A percentile compares a stretch with the other conserved stretches of the same genome.
Conservation (phyloP, 805 yeast genomes). For the Maudiozyma saulgeensis region DNA sequence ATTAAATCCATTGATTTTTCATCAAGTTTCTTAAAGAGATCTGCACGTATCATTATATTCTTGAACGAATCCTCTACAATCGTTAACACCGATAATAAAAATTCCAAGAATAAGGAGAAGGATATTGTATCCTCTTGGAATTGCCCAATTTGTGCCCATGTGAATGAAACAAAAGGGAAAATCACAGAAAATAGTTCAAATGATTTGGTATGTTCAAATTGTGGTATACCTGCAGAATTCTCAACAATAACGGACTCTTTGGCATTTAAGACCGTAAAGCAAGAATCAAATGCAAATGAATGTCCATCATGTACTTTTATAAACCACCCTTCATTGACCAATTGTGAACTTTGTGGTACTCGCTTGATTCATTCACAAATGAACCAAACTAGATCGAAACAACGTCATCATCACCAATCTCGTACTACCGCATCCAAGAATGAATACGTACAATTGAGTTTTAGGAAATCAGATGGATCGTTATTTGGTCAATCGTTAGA, state of each 20-base stretch:
- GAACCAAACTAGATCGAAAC: no score
- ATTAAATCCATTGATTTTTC: constrained; percentile 34
- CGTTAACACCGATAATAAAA: background rate
- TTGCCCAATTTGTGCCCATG: constrained; percentile 64
- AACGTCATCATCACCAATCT: background rate
- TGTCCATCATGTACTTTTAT: constrained; percentile 66
- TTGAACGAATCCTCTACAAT: constrained; percentile 17
- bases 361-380: constrained; percentile 26
- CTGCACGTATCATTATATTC: constrained; percentile 60
- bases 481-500: constrained; percentile 40
- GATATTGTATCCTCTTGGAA: constrained; percentile 43
- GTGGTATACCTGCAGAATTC: constrained; percentile 47
- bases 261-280: constrained; percentile 3
- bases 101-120: background rate
- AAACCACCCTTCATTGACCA: constrained; percentile 68
- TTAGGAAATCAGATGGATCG: constrained; percentile 60
- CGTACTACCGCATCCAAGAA: background rate
- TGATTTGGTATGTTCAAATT: constrained; percentile 43
- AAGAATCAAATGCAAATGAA: constrained; percentile 9
- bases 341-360: constrained; percentile 85
- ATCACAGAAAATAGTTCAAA: constrained; percentile 8
- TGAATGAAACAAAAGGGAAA: constrained; percentile 4
- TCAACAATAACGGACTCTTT: constrained; percentile 30
- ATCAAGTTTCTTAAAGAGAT: constrained; percentile 58
- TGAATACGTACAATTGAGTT: constrained; percentile 53